Evolutionary conservation across 2,329 filamentous ascomycete species (phyloP), one percentile per base, ranked within the genome.

Genomic region (Exserohilum rostratum): DNA sequence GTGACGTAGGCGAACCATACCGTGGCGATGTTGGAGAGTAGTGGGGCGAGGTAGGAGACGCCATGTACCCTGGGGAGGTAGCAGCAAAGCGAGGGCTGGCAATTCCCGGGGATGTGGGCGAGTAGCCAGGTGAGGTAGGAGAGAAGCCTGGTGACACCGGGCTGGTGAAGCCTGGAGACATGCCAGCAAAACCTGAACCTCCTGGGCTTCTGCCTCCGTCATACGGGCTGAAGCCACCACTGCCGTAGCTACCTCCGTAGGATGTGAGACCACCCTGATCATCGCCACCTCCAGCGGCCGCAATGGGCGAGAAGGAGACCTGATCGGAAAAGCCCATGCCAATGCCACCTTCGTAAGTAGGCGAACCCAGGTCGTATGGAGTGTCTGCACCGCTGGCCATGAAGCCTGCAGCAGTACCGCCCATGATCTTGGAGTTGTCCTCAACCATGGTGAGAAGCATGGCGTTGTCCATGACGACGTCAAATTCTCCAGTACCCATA

Each of bases 391-490:
- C 95, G 57, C 90, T 90, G 42, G 82, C 80, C 40, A 89, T 83
- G 57, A 88, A 87, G 53, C 85, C 84, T 64, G 88, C 83, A 12
- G 88, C 87, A 67, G 89, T 90, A 80, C 67, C 66, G 89, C 91
- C 73, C 90, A 71, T 69, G 12, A 58, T 54, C 51, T 73, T 87
- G 38, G 90, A 90, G 75, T 96, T 96, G 77, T 96, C 93, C 45
- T 91, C 92, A 55, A 96, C 92, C 69, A 96, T 91, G 15, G 93
- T 96, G 75, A 96, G 91, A 38, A 98, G 85, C 91, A 99, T 96
- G 77, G 90, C 90, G 62, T 92, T 92, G 73, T 99, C 96, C 64
- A 99, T 84, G 65, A 93, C 87, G 49, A 98, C 87, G 62, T 99
- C 92, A 68, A 99, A 93, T 76, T 96, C 92, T 61, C 95, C 95